Evolutionary conservation across 2,329 filamentous ascomycete genomes (phyloP).

Genomic region (Daldinia sp.): DNA sequence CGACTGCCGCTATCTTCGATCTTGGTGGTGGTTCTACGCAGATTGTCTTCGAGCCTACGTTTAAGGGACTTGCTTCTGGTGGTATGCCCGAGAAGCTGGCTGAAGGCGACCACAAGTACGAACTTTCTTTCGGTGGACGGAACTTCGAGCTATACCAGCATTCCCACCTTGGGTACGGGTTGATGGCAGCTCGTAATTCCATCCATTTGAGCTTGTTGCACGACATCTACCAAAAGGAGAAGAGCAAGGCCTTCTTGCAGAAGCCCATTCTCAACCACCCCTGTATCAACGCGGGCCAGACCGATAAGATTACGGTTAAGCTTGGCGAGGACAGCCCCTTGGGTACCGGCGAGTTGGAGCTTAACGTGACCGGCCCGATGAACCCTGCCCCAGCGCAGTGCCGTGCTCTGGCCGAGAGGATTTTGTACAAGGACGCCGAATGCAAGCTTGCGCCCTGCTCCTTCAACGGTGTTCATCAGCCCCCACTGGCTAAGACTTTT

Average conservation of each 20-base stretch:
- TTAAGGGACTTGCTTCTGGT: conserved; percentile 74
- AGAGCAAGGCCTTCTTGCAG: conserved; percentile 53
- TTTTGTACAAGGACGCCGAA: conserved; percentile 83
- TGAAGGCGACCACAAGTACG: conserved; percentile 95
- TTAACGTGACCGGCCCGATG: conserved; percentile 89
- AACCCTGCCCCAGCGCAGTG: conserved; percentile 83
- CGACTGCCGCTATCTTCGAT: conserved; percentile 94
- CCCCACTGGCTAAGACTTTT: conserved; percentile 91
- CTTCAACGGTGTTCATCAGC: conserved; percentile 97
- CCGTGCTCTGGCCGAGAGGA: conserved; percentile 88
- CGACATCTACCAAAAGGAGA: conserved; percentile 70
- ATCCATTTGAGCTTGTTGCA: conserved; percentile 81
- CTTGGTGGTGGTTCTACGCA: conserved; percentile 97
- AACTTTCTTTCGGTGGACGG: conserved; percentile 86
- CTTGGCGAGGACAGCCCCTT: conserved; percentile 72
- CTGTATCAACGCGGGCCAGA: conserved; percentile 82
- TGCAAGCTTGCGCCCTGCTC: conserved; percentile 92
- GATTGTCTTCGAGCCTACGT: conserved; percentile 97
- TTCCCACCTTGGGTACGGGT: conserved; percentile 94
- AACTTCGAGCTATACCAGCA: conserved; percentile 96
- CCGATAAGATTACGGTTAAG: conserved; percentile 75
- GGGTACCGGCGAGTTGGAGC: conserved; percentile 65
- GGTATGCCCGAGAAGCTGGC: conserved; percentile 87
- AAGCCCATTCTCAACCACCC: conserved; percentile 54
- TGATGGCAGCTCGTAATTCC: conserved; percentile 92